A percentile compares a stretch with the other conserved stretches of the same genome.
phyloP scores from a whole-genome alignment of 2,329 filamentous ascomycete genomes.

The Leptosphaerulina australis region DNA sequence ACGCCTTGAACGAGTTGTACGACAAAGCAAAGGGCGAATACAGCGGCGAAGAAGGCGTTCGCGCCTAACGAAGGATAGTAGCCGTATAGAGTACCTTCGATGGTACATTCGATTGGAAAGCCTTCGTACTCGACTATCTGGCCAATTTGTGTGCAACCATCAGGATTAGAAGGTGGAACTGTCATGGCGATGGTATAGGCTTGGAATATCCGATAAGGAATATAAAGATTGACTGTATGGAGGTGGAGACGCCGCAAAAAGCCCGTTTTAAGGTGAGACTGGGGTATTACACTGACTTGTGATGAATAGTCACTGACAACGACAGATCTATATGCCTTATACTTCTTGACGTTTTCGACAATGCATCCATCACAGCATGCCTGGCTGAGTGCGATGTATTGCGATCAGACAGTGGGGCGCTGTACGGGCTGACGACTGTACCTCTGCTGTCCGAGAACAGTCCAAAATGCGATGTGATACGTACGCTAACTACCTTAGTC shows the following conservation, averaged over 20 bases:
- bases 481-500: conserved; percentile 3
- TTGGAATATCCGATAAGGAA: not conserved
- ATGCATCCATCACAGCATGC: not conserved
- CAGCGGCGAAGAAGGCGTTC: conserved; percentile 59
- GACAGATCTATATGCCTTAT: conserved; percentile 22
- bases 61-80: conserved; percentile 60
- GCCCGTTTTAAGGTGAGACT: not conserved
- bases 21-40: conserved; percentile 58
- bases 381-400: not conserved
- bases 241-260: not conserved
- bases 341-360: conserved; percentile 17
- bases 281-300: not conserved
- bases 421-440: conserved; percentile 2
- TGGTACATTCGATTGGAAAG: conserved; percentile 45
- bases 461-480: conserved; percentile 8
- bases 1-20: conserved; percentile 58
- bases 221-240: not conserved
- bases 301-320: not conserved
- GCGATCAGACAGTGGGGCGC: conserved; percentile 6
- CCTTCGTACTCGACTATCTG: conserved; percentile 11
- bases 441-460: conserved; percentile 7
- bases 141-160: conserved; percentile 24
- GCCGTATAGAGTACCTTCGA: conserved; percentile 58
- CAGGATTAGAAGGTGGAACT: conserved; percentile 28
- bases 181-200: conserved; percentile 22